These are phyloP conservation scores for Pyrenophora tritici-repentis DNA, from an alignment of 2,329 filamentous ascomycete species.

Conservation along the genomic window DNA sequence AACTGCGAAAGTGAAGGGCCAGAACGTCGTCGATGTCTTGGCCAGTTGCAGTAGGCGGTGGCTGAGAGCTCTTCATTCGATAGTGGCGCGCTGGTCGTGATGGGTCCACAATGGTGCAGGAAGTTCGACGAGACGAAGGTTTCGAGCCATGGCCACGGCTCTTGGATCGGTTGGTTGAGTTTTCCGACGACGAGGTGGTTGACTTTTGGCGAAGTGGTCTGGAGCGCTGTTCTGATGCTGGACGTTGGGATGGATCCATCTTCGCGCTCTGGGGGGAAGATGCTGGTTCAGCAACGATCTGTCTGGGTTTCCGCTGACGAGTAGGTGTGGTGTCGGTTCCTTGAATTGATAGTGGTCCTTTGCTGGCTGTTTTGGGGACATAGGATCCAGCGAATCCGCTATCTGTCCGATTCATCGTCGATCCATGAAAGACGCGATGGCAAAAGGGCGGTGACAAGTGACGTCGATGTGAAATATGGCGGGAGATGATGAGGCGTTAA, in stretches of 20 bases:
- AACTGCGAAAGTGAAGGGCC: slow-evolving; percentile 48
- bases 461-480: slow-evolving; percentile 16
- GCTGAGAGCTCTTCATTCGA: slow-evolving; percentile 42
- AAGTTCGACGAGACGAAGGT: slow-evolving; percentile 44
- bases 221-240: slow-evolving; percentile 35
- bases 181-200: slow-evolving; percentile 35
- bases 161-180: slow-evolving; percentile 36
- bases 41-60: slow-evolving; percentile 26
- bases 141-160: slow-evolving; percentile 37
- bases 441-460: slow-evolving; percentile 24
- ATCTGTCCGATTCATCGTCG: slow-evolving; percentile 42
- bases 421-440: slow-evolving; percentile 27
- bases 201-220: slow-evolving; percentile 33
- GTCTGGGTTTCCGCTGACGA: slow-evolving; percentile 24
- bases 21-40: slow-evolving; percentile 48
- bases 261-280: slow-evolving; percentile 9
- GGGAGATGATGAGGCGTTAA: slow-evolving; percentile 24
- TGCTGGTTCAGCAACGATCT: slow-evolving; percentile 7
- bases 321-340: slow-evolving; percentile 33
- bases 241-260: slow-evolving; percentile 20
- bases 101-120: slow-evolving; percentile 42
- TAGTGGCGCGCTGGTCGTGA: slow-evolving; percentile 43
- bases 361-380: slow-evolving; percentile 21
- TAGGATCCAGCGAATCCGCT: slow-evolving; percentile 40
- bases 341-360: slow-evolving; percentile 20